These are phyloP conservation scores for Sarocladium kiliense DNA, from an alignment of 2,329 filamentous ascomycete genomes.

Conservation along the genomic window DNA sequence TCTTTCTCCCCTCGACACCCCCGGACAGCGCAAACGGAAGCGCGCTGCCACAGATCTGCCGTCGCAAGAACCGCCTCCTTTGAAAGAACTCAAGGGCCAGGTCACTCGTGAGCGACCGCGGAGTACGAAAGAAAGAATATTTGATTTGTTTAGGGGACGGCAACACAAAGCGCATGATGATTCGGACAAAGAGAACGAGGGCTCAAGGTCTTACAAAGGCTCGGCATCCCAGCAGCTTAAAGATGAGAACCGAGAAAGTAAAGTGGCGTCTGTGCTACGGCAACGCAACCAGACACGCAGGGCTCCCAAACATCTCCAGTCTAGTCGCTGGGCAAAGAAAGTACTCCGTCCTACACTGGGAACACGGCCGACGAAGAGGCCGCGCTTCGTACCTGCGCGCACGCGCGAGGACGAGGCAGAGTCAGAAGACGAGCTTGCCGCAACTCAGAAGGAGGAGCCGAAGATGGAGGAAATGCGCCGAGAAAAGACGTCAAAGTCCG, in stretches of 20 bases:
- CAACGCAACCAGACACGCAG: neutral
- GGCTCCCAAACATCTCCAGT: neutral
- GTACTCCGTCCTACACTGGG: neutral
- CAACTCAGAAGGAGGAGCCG: neutral
- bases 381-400: neutral
- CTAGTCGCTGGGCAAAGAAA: neutral
- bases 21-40: slow-evolving; percentile 1
- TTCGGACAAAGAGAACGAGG: slow-evolving; percentile 1
- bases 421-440: slow-evolving; percentile 3
- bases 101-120: neutral
- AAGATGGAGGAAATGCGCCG: neutral
- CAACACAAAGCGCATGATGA: neutral
- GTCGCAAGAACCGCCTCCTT: neutral
- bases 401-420: neutral
- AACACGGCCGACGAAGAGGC: neutral
- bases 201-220: neutral
- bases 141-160: neutral
- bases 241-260: neutral
- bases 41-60: neutral
- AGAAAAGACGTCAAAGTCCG: neutral
- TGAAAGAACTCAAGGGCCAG: neutral
- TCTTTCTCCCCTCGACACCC: neutral
- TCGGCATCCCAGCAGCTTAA: neutral
- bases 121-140: neutral
- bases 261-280: neutral